A percentile compares a stretch with the other conserved stretches of the same genome.
These are phyloP conservation scores for Yarrowia keelungensis DNA, from an alignment of 805 yeast species.

Conservation along the genomic window DNA sequence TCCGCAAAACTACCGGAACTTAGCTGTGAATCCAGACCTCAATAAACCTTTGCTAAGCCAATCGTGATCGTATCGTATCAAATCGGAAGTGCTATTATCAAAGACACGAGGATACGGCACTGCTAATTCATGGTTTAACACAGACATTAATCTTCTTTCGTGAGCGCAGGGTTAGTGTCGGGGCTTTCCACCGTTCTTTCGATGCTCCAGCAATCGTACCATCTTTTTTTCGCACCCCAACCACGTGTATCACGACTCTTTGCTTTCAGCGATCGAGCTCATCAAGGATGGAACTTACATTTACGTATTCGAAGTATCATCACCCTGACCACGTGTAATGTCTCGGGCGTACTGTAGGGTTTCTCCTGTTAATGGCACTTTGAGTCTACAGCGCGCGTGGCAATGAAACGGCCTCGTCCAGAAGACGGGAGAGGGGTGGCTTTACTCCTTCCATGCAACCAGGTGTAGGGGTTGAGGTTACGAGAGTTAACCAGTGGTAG, in stretches of 20 bases:
- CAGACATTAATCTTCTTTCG: constrained; percentile 13
- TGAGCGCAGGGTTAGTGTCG: too few relatives aligned
- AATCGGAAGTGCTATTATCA: not conserved
- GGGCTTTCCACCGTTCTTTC: not conserved
- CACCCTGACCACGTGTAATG: not conserved
- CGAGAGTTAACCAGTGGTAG: too few relatives aligned
- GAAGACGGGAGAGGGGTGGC: constrained; percentile 4
- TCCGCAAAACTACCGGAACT: not conserved
- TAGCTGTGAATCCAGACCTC: too few relatives aligned
- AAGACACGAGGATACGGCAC: constrained; percentile 12
- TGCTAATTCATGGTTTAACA: constrained; percentile 12
- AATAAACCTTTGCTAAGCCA: not conserved
- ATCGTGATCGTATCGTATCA: constrained; percentile 4
- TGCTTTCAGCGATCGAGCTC: too few relatives aligned
- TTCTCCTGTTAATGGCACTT: constrained; percentile 4
- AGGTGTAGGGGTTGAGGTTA: not conserved
- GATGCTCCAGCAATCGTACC: not conserved
- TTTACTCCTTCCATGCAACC: constrained; percentile 25
- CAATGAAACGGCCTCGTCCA: constrained; percentile 12
- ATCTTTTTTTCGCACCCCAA: not conserved
- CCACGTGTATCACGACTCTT: not conserved
- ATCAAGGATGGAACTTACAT: not conserved
- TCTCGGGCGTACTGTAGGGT: constrained; percentile 6
- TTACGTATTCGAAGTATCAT: not conserved
- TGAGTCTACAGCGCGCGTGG: constrained; percentile 17